phyloP scores from a whole-genome alignment of 768 basidiomycete species.

The Boletus rufocinnamomeus region DNA sequence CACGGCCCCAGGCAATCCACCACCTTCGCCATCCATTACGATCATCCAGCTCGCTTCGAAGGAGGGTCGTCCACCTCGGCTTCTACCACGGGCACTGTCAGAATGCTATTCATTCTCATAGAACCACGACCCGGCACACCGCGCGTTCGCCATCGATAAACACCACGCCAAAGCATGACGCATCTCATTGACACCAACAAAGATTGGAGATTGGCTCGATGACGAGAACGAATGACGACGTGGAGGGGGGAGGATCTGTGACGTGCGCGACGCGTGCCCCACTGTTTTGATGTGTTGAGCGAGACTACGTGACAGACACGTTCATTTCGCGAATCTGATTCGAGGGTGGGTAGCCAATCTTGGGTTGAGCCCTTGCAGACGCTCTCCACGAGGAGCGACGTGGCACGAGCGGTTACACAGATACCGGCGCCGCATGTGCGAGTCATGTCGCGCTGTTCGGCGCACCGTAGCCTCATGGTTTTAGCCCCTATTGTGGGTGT shows the following conservation, averaged over 20 bases:
- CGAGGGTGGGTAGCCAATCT: conserved; percentile 27
- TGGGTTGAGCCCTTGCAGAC: conserved; percentile 6
- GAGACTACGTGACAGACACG: conserved; percentile 7
- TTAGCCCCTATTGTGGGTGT: conserved; percentile 7
- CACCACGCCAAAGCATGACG: conserved; percentile 24
- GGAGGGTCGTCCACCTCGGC: conserved; percentile 4
- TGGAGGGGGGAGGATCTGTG: conserved; percentile 3
- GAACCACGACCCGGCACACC: conserved; percentile 1
- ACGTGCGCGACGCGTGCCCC: conserved; percentile 20
- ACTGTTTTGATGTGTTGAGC: background rate
- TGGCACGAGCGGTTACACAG: background rate
- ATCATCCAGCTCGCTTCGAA: conserved; percentile 2
- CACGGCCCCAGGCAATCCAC: background rate
- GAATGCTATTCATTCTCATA: background rate
- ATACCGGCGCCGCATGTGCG: background rate
- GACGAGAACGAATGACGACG: conserved; percentile 1
- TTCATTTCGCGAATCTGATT: conserved; percentile 30
- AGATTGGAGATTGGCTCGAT: conserved; percentile 21
- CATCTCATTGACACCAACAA: conserved; percentile 20
- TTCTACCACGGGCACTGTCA: conserved; percentile 8
- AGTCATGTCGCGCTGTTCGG: conserved; percentile 7
- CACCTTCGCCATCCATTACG: background rate
- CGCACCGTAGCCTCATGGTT: conserved; percentile 25
- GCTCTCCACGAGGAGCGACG: conserved; percentile 4
- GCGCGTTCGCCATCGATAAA: conserved; percentile 5